Conservation (phyloP, 2,329 filamentous ascomycete species). For the Colletotrichum incanum region DNA sequence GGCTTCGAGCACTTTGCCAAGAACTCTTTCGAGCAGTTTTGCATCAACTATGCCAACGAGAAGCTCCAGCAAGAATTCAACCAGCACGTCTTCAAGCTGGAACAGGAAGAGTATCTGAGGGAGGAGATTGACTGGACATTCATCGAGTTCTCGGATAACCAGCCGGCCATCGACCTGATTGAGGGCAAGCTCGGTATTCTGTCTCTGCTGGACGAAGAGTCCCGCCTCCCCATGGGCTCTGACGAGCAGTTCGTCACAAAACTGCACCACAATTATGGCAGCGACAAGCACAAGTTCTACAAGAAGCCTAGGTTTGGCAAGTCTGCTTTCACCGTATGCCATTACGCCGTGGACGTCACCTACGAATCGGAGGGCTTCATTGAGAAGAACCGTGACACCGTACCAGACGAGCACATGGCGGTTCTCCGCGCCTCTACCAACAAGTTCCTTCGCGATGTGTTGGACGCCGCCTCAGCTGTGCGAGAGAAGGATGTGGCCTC, state of each 20-base stretch:
- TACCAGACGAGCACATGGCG: conserved; percentile 98
- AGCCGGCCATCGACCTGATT: conserved; percentile 98
- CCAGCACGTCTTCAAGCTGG: conserved; percentile 98
- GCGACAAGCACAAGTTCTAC: conserved; percentile 95
- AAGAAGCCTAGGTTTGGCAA: conserved; percentile 99
- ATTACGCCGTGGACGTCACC: conserved; percentile 97
- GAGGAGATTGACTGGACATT: conserved; percentile 99
- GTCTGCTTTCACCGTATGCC: conserved; percentile 96
- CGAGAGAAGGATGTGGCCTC: conserved; percentile 88
- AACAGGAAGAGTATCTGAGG: conserved; percentile 96
- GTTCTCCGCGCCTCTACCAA: conserved; percentile 89
- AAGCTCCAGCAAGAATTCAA: conserved; percentile 99
- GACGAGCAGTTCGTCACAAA: conserved; percentile 98
- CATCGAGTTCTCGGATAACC: conserved; percentile 99
- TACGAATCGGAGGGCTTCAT: conserved; percentile 99
- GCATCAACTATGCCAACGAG: conserved; percentile 99
- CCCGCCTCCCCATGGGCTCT: conserved; percentile 94
- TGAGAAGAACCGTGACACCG: conserved; percentile 99
- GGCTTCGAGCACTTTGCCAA: conserved; percentile 99
- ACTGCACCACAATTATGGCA: conserved; percentile 92
- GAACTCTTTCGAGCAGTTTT: conserved; percentile 99
- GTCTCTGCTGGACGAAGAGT: conserved; percentile 95
- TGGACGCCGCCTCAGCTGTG: conserved; percentile 88
- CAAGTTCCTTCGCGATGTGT: conserved; percentile 85
- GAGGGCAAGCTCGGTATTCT: conserved; percentile 96